Base-by-base conservation (phyloP, 1,284 basidiomycete species). In the Ganoderma lucidum region DNA sequence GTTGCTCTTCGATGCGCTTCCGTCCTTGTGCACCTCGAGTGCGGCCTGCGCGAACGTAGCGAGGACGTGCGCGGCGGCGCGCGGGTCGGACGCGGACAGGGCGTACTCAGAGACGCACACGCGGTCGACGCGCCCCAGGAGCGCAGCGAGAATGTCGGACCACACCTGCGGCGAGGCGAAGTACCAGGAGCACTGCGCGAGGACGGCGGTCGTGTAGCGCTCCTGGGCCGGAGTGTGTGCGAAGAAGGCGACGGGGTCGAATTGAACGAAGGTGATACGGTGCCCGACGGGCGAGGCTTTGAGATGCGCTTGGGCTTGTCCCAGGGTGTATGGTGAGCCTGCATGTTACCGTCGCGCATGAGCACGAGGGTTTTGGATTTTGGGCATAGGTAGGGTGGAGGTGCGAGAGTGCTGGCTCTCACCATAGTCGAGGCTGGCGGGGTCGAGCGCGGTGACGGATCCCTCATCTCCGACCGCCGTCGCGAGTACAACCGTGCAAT, bases 131-230 rank as follows among this genome's bases (percentile, higher is more conserved):
- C 77, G 79, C 0, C 65, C 55, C 10, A 72, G 64, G 19, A 83
- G 75, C 12, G 75, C 76, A 12, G 66, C 68, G 35, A 85, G 75
- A n/a, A 80, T 84, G n/a, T 77, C 70, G 32, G 70, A 53, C 68
- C 84, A 71, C 37, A 77, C 75, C 17, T 74, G 59, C 9, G 82
- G 81, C 17, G 81, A 80, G 59, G 80, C 62, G 74, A 85, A 84
- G 78, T 85, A 85, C 80, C 81, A 84, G 41, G 80, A 75, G 75
- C 81, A 82, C 70, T 82, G 81, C 6, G 80, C 78, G 53, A 85
- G 77, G 28, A 85, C 78, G 0, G 77, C 82, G 32, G 79, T 77
- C 70, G 82, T 80, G 74, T 78, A 83, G 4, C 62, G 70, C 23
- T 23, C 23, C 67, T 78, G 72, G 1, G 73, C 64, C 23, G 23